A percentile compares a stretch with the other conserved stretches of the same genome.
Evolutionary conservation across 345 rosid species (phyloP).

Genomic region (Anacardium occidentale): DNA sequence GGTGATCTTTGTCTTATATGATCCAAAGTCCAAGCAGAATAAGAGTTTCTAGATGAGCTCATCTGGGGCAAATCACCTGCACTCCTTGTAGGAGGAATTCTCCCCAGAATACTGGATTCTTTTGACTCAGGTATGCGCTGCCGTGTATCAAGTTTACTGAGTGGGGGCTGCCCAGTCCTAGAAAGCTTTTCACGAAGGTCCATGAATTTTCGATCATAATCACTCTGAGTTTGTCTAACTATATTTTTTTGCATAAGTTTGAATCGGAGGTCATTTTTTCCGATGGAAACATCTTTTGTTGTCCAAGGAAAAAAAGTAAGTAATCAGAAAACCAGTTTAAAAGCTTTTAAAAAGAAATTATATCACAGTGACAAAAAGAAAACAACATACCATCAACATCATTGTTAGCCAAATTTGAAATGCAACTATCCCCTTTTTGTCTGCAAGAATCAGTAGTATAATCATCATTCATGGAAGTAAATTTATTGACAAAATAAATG

Average conservation of each 20-base stretch:
- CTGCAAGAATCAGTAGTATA: conserved; percentile 44
- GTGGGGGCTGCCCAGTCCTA: conserved; percentile 47
- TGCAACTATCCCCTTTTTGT: conserved; percentile 52
- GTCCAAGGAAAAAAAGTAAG: conserved; percentile 35
- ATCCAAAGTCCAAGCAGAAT: conserved; percentile 69
- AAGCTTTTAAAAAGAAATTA: conserved; percentile 15
- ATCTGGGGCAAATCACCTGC: conserved; percentile 44
- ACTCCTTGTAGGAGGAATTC: conserved; percentile 54
- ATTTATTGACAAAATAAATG: neutral
- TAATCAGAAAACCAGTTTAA: conserved; percentile 30
- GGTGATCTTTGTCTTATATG: conserved; percentile 71
- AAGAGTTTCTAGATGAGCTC: conserved; percentile 50
- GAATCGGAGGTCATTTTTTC: conserved; percentile 73
- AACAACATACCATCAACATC: conserved; percentile 49
- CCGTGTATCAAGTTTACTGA: conserved; percentile 31
- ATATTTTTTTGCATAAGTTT: conserved; percentile 72
- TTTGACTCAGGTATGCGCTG: conserved; percentile 49
- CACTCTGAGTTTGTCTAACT: conserved; percentile 46
- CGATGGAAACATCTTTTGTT: conserved; percentile 55
- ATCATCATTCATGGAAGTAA: conserved; percentile 12
- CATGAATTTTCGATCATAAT: conserved; percentile 38
- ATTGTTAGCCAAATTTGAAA: conserved; percentile 36
- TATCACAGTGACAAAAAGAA: conserved; percentile 8
- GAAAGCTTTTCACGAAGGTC: conserved; percentile 85
- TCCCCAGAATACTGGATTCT: conserved; percentile 38